Conservation (phyloP, 441 rosid genomes). For the Pelargonium myrrhifolium region DNA sequence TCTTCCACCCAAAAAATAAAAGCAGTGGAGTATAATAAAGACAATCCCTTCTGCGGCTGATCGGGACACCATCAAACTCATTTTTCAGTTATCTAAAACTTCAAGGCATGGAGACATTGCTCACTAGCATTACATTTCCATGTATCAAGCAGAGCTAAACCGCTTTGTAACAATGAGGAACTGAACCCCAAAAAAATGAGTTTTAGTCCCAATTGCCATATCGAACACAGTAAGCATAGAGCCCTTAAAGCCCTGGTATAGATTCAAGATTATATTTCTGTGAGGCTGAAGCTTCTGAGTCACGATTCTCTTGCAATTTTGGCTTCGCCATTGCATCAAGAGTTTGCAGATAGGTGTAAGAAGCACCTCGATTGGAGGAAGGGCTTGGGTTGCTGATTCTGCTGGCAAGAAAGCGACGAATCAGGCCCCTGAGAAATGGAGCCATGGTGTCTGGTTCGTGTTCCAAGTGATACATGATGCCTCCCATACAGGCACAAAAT, state of each 20-base stretch:
- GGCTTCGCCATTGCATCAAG: conserved; percentile 59
- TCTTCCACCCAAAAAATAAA: too few relatives aligned
- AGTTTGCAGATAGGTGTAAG: conserved; percentile 58
- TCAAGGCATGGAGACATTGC: too few relatives aligned
- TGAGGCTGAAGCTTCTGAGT: conserved; percentile 36
- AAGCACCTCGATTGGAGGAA: conserved; percentile 47
- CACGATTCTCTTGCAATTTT: conserved; percentile 42
- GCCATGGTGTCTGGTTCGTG: conserved; percentile 94
- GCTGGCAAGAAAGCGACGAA: conserved; percentile 92
- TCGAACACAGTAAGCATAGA: background rate
- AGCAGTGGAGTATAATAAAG: too few relatives aligned
- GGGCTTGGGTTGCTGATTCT: conserved; percentile 76
- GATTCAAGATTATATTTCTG: conserved; percentile 85
- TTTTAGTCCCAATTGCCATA: background rate
- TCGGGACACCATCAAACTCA: too few relatives aligned
- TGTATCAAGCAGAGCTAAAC: too few relatives aligned
- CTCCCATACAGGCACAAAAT: conserved; percentile 97
- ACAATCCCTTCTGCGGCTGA: too few relatives aligned
- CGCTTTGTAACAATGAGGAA: background rate
- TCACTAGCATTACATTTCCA: too few relatives aligned
- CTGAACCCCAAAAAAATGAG: background rate
- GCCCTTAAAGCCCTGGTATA: conserved; percentile 69
- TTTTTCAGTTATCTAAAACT: too few relatives aligned
- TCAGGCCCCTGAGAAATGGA: conserved; percentile 79
- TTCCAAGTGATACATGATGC: conserved; percentile 90